Base-by-base conservation (phyloP, 2,329 filamentous ascomycete genomes). In the Diplocarpon rosae region DNA sequence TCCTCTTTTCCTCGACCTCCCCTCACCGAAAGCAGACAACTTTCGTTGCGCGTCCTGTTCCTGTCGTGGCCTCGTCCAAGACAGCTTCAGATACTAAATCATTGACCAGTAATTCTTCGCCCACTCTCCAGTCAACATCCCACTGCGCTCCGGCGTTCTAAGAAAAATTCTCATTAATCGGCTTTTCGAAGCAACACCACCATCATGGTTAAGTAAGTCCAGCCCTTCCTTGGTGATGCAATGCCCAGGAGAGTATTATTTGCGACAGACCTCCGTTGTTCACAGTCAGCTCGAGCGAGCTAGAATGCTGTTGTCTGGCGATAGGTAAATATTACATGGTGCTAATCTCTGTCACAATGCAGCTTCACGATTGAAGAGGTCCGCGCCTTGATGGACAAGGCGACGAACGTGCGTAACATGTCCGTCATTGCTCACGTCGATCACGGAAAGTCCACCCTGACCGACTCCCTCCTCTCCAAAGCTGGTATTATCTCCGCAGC, bases 361-460 rank as follows among this genome's bases (percentile, higher is more conserved):
- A 95, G 89, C 83, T 96, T 96, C 83, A 96, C 92, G 66, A 83
- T 95, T 73, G 90, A 96, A 69, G 89, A 87, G 80, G 85, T 88
- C 69, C 81, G 83, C 69, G 60, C 52, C 63, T 70, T 85, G 67
- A 85, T 85, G 83, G 83, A 87, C 79, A 81, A 82, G 72, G 80
- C 84, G 60, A 74, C 68, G 66, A 82, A 83, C 69, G 77, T 82
- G 68, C 75, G 77, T 71, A 96, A 96, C 82, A 96, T 95, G 90
- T 95, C 88, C 75, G 92, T 98, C 70, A 96, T 96, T 87, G 92
- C 92, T 70, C 92, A 98, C 77, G 89, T 98, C 82, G 92, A 98
- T 73, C 92, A 98, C 81, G 92, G 92, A 77, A 98, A 98, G 75
- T 98, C 92, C 63, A 98, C 92, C 68, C 80, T 98, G 64, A 95